Evolutionary conservation across 768 basidiomycete genomes (phyloP), one percentile per base, ranked within the genome.

Genomic region (Trametes elegans): DNA sequence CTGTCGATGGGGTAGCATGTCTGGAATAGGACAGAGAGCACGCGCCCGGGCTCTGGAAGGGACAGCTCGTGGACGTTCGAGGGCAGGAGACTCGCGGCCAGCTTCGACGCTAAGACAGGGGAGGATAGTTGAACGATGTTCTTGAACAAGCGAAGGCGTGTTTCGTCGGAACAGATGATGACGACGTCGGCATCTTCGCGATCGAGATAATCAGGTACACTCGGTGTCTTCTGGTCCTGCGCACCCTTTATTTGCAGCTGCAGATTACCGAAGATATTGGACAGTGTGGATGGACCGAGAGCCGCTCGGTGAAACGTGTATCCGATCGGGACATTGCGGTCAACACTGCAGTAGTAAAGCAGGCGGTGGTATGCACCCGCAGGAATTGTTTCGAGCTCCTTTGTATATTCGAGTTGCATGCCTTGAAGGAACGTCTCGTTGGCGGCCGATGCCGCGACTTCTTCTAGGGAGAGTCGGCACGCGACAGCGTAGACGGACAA

Each of bases 71-170:
- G 10, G 45, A 36, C 21, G 49, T 71, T n/a, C 70, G 16, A 66
- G 11, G 80, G 18, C 13, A 8, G 73, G 21, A 70, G 69, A 26
- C 81, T 81, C 32, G 83, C 67, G 7, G 76, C 72, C 58, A 86
- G 79, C 70, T 81, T 77, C 55, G 76, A 71, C 70, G 34, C 24
- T 59, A 85, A 84, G 66, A 85, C 79, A 5, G 80, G 73, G 16
- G 85, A 86, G 0, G 81, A 77, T n/a, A 81, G 64, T n/a, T 78
- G 74, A 14, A 86, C 70, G 54, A 85, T 69, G 35, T 76, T 61
- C 61, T 79, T 82, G 74, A 79, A 78, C 39, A 79, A 75, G 53
- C 73, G 75, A 65, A 83, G 82, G 54, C 71, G 69, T 55, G 73
- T 69, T 24, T 68, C 64, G 62, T 84, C 83, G 44, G 77, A 79